These are phyloP conservation scores for Phytophthora citrophthora DNA, from an alignment of 352 stramenopile species.

Conservation along the genomic window DNA sequence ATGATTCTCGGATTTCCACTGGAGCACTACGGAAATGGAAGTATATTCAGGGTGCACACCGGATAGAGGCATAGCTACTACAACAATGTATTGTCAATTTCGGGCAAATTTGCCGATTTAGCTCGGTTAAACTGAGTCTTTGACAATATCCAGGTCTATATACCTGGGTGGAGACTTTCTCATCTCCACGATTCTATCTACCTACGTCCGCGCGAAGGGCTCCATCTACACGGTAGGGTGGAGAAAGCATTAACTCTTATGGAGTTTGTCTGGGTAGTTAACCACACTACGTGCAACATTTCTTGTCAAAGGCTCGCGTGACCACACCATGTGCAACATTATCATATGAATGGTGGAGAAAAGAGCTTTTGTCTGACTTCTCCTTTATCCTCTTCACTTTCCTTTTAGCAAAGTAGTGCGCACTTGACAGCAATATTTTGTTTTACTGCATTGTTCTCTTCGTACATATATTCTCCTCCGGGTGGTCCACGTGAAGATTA, in stretches of 20 bases:
- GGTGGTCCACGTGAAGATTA: constrained; percentile 40
- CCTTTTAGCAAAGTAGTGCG: background rate
- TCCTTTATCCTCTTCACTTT: background rate
- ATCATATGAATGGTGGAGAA: constrained; percentile 1
- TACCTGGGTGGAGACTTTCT: no score
- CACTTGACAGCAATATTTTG: no score
- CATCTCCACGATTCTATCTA: no score
- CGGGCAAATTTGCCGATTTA: no score
- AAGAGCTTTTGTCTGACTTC: background rate
- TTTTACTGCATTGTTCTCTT: background rate
- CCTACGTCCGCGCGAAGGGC: no score
- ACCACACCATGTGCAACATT: constrained; percentile 2
- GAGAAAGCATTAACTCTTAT: no score
- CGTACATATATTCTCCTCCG: background rate
- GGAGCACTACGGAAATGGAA: constrained; percentile 25
- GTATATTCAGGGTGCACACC: constrained; percentile 14
- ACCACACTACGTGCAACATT: constrained; percentile 1
- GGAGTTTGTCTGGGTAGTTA: no score
- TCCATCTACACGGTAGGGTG: no score
- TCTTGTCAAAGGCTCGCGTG: background rate
- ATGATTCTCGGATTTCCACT: constrained; percentile 38
- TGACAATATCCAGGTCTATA: no score
- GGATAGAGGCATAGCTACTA: no score
- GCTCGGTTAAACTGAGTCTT: no score
- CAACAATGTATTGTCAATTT: no score